Base-by-base conservation (phyloP, 495 filamentous ascomycete genomes). In the Acidiella bohemica region DNA sequence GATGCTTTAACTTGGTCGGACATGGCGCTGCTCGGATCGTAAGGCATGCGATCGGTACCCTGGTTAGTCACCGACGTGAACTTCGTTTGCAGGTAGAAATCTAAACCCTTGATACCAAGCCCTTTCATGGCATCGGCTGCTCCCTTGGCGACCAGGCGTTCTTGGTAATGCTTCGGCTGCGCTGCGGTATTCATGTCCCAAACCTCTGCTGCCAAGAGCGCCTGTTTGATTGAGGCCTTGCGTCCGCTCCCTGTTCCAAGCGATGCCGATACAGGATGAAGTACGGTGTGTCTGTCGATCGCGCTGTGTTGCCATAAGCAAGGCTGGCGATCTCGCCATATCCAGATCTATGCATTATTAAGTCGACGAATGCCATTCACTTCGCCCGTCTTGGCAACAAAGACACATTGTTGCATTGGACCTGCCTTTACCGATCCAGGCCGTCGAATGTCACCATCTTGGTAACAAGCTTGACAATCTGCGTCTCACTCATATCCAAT, bases 381-480 rank as follows among this genome's bases (percentile, higher is more conserved):
- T n/a, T n/a, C n/a, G n/a, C n/a, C n/a, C n/a, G n/a, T n/a, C n/a
- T n/a, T n/a, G n/a, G n/a, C n/a, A n/a, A n/a, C n/a, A n/a, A n/a
- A n/a, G n/a, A n/a, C n/a, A n/a, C n/a, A n/a, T n/a, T n/a, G n/a
- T n/a, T n/a, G n/a, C n/a, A n/a, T n/a, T n/a, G n/a, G n/a, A n/a
- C n/a, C n/a, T n/a, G n/a, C n/a, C n/a, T n/a, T n/a, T 20, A 50
- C 23, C 43, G 16, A 42, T 94, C 86, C 58, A 93, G 54, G 8
- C 88, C 88, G 65, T 93, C 84, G 50, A 84, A 68, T 63, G 92
- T 82, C 46, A 95, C 76, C 56, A 95, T 62, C 59, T 70, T 71
- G 47, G 77, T 76, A 36, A 88, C 84, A 31, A 80, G 58, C 47
- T 67, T 72, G 43, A 97, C 78, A 7, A 95, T 75, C 51, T 79